phyloP scores from a whole-genome alignment of 176 grass and related monocot species.

The Alloteropsis semialata region DNA sequence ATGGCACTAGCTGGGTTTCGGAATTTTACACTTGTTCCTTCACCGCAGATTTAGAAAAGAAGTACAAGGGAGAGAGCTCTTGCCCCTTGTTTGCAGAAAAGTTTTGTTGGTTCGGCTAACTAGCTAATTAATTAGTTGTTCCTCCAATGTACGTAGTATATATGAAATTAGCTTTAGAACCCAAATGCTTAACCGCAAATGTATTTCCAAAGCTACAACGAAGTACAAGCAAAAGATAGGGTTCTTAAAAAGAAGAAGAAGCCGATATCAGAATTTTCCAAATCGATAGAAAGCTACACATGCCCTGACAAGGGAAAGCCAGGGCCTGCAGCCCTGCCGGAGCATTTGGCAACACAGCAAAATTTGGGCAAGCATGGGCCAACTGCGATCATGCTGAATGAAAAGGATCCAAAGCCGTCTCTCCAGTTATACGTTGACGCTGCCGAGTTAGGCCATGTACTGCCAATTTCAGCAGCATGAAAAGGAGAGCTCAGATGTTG shows the following conservation, averaged over 20 bases:
- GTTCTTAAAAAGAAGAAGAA: no score
- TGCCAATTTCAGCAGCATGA: slow-evolving; percentile 4
- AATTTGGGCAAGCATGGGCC: slow-evolving; percentile 16
- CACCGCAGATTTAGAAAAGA: not conserved
- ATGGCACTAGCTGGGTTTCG: not conserved
- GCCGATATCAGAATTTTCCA: not conserved
- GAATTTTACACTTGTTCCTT: not conserved
- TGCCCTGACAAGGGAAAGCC: not conserved
- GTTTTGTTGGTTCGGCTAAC: not conserved
- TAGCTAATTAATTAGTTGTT: not conserved
- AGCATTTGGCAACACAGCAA: not conserved
- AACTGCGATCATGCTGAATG: slow-evolving; percentile 5
- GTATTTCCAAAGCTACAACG: not conserved
- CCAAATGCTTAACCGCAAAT: no score
- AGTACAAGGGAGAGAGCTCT: not conserved
- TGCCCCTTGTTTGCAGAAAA: not conserved
- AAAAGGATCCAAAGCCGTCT: slow-evolving; percentile 30
- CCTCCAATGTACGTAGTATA: no score
- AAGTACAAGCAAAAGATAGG: not conserved
- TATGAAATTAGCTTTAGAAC: no score
- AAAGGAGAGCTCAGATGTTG: slow-evolving; percentile 15
- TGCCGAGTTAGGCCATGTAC: not conserved
- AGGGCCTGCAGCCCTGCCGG: not conserved
- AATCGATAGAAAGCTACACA: slow-evolving; percentile 1
- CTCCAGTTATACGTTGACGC: not conserved